A percentile compares a stretch with the other conserved stretches of the same genome.
Conservation (phyloP, 176 grass and related monocot species). For the Bothriochloa decipiens region DNA sequence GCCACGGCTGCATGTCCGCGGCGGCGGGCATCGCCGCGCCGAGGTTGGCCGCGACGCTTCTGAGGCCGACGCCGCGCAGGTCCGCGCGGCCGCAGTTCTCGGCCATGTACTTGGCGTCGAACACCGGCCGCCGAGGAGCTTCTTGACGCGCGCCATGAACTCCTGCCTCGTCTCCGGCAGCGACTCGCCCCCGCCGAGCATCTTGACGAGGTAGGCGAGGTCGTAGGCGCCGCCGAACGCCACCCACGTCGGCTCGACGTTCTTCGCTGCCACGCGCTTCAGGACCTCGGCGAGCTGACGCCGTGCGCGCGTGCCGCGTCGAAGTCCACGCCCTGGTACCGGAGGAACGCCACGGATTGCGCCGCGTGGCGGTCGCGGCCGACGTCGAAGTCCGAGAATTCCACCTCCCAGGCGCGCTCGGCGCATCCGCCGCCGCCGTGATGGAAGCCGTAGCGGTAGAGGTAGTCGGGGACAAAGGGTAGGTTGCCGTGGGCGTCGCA, state of each 20-base stretch:
- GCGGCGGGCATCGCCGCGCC: too few relatives aligned
- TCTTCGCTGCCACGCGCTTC: background rate
- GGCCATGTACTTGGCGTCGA: background rate
- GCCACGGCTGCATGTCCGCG: background rate
- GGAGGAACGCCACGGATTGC: background rate
- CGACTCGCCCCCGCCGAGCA: background rate
- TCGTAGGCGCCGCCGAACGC: too few relatives aligned
- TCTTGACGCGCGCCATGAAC: background rate
- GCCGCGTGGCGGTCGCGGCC: background rate
- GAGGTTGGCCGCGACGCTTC: too few relatives aligned
- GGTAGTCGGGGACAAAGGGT: background rate
- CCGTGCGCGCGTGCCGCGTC: background rate
- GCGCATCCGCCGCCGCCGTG: too few relatives aligned
- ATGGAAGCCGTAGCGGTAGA: background rate
- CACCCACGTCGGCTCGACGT: too few relatives aligned
- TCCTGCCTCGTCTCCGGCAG: background rate
- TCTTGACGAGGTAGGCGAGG: background rate
- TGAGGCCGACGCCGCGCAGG: background rate
- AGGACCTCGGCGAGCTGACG: background rate
- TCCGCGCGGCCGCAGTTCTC: background rate
- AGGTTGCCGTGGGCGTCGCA: background rate
- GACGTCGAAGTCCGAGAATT: background rate
- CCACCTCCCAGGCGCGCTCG: background rate
- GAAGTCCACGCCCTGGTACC: background rate
- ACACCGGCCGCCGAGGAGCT: background rate